phyloP scores from a whole-genome alignment of 2,329 filamentous ascomycete genomes.

The Elsinoe australis region DNA sequence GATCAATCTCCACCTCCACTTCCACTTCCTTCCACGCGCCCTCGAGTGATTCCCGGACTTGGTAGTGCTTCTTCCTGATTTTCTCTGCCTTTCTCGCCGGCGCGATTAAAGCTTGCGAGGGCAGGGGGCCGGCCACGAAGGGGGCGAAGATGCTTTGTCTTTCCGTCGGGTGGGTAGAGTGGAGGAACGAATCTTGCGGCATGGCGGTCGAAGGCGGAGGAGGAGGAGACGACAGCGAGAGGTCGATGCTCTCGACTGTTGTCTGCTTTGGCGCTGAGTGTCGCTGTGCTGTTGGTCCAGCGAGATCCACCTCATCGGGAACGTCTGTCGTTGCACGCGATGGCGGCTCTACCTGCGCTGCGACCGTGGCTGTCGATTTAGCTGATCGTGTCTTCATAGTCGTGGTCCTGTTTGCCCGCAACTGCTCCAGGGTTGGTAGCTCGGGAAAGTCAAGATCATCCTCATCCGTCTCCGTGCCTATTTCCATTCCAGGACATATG shows the following conservation, averaged over 20 bases:
- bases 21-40: conserved; percentile 31
- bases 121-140: neutral
- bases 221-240: neutral
- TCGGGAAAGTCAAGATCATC: conserved; percentile 19
- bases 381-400: too few relatives aligned
- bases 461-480: conserved; percentile 19
- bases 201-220: too few relatives aligned
- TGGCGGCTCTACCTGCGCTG: too few relatives aligned
- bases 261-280: too few relatives aligned
- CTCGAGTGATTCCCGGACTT: conserved; percentile 28
- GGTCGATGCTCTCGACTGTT: neutral
- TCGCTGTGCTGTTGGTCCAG: neutral
- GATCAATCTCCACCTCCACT: conserved; percentile 23
- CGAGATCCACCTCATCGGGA: neutral
- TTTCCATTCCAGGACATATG: conserved; percentile 19
- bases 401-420: neutral
- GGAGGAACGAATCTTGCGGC: too few relatives aligned
- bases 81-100: conserved; percentile 6
- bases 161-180: too few relatives aligned
- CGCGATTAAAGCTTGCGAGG: neutral
- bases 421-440: neutral
- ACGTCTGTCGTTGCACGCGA: neutral
- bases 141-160: conserved; percentile 14
- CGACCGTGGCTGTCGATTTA: too few relatives aligned
- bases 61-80: conserved; percentile 24